Evolutionary conservation across 306 rosid species (phyloP).

Genomic region (Canavalia gladiata): DNA sequence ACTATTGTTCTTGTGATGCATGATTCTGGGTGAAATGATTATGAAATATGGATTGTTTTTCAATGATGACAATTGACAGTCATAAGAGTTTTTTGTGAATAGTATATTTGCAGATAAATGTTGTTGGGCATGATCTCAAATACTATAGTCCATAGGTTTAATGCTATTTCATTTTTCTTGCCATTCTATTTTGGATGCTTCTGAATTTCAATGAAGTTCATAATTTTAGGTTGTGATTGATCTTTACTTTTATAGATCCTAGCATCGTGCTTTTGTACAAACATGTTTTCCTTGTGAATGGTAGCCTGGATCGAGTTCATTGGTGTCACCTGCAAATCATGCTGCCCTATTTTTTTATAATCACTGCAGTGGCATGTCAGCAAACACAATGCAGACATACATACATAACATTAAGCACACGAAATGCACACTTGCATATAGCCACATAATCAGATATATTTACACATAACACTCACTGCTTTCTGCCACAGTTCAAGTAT

Average conservation of each 20-base stretch:
- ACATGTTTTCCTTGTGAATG: background rate
- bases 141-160: background rate
- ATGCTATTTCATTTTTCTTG: background rate
- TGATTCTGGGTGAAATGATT: background rate
- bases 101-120: slow-evolving; percentile 16
- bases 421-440: background rate
- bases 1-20: background rate
- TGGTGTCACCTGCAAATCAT: background rate
- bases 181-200: slow-evolving; percentile 22
- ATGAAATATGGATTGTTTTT: slow-evolving; percentile 9
- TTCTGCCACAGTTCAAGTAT: slow-evolving; percentile 13
- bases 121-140: slow-evolving; percentile 37
- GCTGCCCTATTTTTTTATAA: slow-evolving; percentile 8
- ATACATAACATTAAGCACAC: background rate
- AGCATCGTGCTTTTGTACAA: background rate
- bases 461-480: background rate
- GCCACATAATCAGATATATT: background rate
- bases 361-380: background rate
- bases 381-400: background rate
- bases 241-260: slow-evolving; percentile 1
- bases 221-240: slow-evolving; percentile 4
- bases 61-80: slow-evolving; percentile 3
- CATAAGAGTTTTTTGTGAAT: background rate
- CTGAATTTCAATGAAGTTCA: slow-evolving; percentile 1
- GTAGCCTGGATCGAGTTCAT: background rate